Base-by-base conservation (phyloP, 1,284 basidiomycete genomes). In the Rhizoctonia solani region DNA sequence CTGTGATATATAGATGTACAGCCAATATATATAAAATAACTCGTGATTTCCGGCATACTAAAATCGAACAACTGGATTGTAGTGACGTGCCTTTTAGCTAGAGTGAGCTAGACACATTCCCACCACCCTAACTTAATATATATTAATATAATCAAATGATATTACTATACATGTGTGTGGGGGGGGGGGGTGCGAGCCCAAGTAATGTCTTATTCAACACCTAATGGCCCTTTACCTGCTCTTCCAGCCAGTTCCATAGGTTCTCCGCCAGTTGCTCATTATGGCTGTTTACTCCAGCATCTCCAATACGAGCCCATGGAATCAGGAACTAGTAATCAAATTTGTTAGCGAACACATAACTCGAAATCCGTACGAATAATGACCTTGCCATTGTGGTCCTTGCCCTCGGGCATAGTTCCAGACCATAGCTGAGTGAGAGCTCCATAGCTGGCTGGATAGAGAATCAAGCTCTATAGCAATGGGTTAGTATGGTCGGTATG, bases 371-470 rank as follows among this genome's bases (percentile, higher is more conserved):
- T 34, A 42, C 34, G 2, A 69, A 68, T 66, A 13, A 19, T 41
- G 19, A 32, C 50, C 67, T 54, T 69, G 47, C 39, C 70, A 68
- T 27, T 53, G 65, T 34, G 66, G 49, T n/a, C 67, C 53, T 1
- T 37, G 32, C 5, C 58, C 59, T 23, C 67, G 68, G 77, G 73
- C n/a, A 79, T 72, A 0, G 84, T 83, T 0, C 79, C 83, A 1
- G 81, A 81, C 72, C 79, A 86, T 11, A 86, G 73, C 72, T 81
- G 81, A 0, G 79, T 77, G 6, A 80, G 69, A 4, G 79, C 79
- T 29, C 81, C 79, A 14, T 75, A 71, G 0, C 72, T 30, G 1
- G 73, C 53, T 0, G 75, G 74, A 56, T 78, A 74, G 6, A 76
- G 59, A n/a, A 75, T 25, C 37, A 73, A 46, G 13, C 52, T n/a